These are phyloP conservation scores for Dissophora globulifera DNA, from an alignment of 192 early-diverging fungal species.

Conservation along the genomic window DNA sequence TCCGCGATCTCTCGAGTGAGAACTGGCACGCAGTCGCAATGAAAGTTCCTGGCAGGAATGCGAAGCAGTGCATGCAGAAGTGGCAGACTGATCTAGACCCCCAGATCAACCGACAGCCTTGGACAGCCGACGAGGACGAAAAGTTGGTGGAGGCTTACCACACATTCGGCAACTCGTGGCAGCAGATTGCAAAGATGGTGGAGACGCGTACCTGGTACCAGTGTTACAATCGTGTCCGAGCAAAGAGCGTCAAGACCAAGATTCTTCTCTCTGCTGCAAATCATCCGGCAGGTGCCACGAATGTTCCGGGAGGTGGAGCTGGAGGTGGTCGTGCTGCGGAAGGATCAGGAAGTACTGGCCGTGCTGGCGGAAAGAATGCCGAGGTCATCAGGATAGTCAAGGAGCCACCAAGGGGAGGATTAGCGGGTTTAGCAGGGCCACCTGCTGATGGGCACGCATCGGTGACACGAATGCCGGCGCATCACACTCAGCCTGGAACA, in stretches of 20 bases:
- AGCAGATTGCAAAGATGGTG: constrained; percentile 53
- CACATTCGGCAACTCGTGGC: constrained; percentile 50
- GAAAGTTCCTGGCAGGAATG: constrained; percentile 49
- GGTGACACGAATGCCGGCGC: neutral
- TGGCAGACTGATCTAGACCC: constrained; percentile 54
- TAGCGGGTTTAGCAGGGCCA: neutral
- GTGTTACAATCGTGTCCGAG: constrained; percentile 51
- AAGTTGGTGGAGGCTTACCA: constrained; percentile 48
- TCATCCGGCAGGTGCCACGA: constrained; percentile 33
- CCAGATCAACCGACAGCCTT: constrained; percentile 44
- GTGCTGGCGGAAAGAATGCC: neutral
- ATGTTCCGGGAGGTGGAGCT: neutral
- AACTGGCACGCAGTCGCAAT: constrained; percentile 52
- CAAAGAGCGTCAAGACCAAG: constrained; percentile 52
- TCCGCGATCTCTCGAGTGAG: constrained; percentile 34
- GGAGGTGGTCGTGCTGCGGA: neutral
- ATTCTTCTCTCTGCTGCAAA: constrained; percentile 23
- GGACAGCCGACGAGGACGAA: constrained; percentile 44
- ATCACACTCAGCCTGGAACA: neutral
- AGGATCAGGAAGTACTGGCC: neutral
- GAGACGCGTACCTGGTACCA: constrained; percentile 51
- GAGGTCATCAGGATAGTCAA: neutral
- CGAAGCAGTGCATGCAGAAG: constrained; percentile 54
- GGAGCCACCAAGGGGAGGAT: neutral
- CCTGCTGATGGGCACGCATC: neutral